These are phyloP conservation scores for Mycena polygramma DNA, from an alignment of 768 basidiomycete species.

Conservation along the genomic window DNA sequence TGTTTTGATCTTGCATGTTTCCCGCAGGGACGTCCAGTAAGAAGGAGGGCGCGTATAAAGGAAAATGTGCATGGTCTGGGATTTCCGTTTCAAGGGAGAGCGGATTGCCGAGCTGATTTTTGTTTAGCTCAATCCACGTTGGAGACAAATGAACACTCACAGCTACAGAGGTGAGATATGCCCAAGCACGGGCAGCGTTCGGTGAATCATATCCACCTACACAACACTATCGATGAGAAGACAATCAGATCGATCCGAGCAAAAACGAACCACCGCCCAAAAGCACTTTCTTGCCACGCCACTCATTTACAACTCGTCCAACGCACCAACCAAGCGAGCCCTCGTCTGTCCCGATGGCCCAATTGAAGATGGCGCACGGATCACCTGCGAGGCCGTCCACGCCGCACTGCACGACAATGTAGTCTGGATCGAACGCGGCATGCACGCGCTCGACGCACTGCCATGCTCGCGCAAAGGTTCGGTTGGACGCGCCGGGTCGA, in stretches of 20 bases:
- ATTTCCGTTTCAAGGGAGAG: constrained; percentile 73
- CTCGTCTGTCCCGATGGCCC: constrained; percentile 66
- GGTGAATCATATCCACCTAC: constrained; percentile 86
- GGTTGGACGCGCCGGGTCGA: constrained; percentile 72
- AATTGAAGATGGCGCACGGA: constrained; percentile 80
- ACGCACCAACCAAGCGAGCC: constrained; percentile 83
- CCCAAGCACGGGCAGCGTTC: constrained; percentile 91
- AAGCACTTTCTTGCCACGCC: constrained; percentile 75
- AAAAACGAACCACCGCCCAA: constrained; percentile 76
- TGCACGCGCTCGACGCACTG: constrained; percentile 70
- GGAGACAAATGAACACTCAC: constrained; percentile 56
- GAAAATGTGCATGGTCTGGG: constrained; percentile 82
- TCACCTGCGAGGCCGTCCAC: constrained; percentile 91
- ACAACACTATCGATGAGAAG: background rate
- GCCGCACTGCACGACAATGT: constrained; percentile 87
- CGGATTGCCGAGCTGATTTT: constrained; percentile 63
- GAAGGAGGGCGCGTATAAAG: constrained; percentile 84
- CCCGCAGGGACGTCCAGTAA: constrained; percentile 81
- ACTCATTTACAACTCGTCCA: constrained; percentile 60
- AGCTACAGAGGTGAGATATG: constrained; percentile 81
- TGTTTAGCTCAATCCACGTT: constrained; percentile 1
- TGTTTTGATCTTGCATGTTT: constrained; percentile 82
- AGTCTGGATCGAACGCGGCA: constrained; percentile 79
- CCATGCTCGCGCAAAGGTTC: constrained; percentile 78
- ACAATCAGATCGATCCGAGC: background rate